Evolutionary conservation across 2,329 filamentous ascomycete species (phyloP).

Genomic region (Monilinia aucupariae): DNA sequence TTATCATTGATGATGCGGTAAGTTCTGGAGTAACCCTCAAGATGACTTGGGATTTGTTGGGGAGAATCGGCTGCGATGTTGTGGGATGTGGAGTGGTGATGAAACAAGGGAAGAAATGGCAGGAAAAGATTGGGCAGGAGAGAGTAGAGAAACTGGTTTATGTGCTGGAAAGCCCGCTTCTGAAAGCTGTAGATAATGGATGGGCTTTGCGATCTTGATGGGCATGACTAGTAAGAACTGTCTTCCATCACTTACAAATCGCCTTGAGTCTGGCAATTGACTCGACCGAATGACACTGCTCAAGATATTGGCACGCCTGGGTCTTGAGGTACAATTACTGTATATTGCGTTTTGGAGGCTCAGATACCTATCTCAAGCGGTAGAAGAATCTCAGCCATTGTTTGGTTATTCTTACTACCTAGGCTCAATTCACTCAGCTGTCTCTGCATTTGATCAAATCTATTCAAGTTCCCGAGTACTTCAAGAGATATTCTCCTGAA

Average conservation of each 20-base stretch:
- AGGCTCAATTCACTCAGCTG: no score
- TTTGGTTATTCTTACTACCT: neutral
- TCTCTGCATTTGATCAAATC: neutral
- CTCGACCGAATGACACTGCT: neutral
- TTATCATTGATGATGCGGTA: constrained; percentile 32
- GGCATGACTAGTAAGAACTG: neutral
- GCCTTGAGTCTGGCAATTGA: neutral
- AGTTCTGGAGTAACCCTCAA: constrained; percentile 29
- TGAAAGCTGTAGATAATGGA: constrained; percentile 26
- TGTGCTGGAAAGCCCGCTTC: constrained; percentile 29
- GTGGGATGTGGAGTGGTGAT: constrained; percentile 28
- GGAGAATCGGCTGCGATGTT: constrained; percentile 22
- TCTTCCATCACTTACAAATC: no score
- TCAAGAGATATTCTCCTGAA: rapidly evolving
- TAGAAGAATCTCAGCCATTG: neutral
- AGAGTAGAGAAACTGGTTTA: constrained; percentile 21
- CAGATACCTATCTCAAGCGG: no score
- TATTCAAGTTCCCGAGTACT: neutral
- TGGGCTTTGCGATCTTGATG: constrained; percentile 22
- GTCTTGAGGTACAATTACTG: no score
- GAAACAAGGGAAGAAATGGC: constrained; percentile 31
- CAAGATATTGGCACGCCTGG: neutral
- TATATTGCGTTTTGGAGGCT: no score
- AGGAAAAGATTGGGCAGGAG: constrained; percentile 20
- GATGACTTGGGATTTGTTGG: constrained; percentile 31